phyloP scores from a whole-genome alignment of 2,329 filamentous ascomycete genomes.

The Fragosphaeria purpurea region DNA sequence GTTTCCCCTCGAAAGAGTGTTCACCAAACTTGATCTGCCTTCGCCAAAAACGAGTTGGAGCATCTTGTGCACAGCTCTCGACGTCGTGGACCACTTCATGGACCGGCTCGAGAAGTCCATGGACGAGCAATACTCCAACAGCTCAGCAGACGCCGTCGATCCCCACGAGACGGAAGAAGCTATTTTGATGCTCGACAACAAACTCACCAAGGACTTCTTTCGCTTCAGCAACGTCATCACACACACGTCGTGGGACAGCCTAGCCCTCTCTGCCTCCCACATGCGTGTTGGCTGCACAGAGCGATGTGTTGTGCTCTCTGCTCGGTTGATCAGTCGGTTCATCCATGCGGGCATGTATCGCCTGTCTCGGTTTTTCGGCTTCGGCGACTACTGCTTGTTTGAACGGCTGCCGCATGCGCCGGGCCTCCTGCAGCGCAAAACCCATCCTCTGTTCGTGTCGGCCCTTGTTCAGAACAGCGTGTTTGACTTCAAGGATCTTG shows the following conservation, averaged over 20 bases:
- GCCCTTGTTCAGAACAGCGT: constrained; percentile 37
- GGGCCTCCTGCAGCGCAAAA: constrained; percentile 30
- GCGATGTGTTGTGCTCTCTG: constrained; percentile 34
- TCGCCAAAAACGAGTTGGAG: constrained; percentile 38
- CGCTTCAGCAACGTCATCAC: constrained; percentile 24
- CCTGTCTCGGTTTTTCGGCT: constrained; percentile 35
- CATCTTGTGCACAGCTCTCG: constrained; percentile 33
- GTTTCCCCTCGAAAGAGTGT: constrained; percentile 41
- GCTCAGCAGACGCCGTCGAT: constrained; percentile 19
- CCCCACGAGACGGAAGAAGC: constrained; percentile 37
- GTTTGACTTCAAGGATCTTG: constrained; percentile 36
- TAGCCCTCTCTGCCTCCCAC: background rate
- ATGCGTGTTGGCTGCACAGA: constrained; percentile 27
- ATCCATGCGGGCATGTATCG: constrained; percentile 34
- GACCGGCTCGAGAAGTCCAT: constrained; percentile 30
- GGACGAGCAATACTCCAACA: constrained; percentile 28
- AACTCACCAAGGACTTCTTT: constrained; percentile 37
- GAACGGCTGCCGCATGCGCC: constrained; percentile 30
- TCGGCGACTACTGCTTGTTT: constrained; percentile 41
- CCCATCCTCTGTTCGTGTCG: constrained; percentile 41
- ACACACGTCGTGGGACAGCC: constrained; percentile 4
- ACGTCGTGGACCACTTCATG: constrained; percentile 38
- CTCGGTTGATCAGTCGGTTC: constrained; percentile 35
- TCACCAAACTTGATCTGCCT: constrained; percentile 35
- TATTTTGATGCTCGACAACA: constrained; percentile 37